Percentiles rank a stretch among this genome's conserved stretches.
Conservation (phyloP, 305 asterid species). For the Rubia peregrina region DNA sequence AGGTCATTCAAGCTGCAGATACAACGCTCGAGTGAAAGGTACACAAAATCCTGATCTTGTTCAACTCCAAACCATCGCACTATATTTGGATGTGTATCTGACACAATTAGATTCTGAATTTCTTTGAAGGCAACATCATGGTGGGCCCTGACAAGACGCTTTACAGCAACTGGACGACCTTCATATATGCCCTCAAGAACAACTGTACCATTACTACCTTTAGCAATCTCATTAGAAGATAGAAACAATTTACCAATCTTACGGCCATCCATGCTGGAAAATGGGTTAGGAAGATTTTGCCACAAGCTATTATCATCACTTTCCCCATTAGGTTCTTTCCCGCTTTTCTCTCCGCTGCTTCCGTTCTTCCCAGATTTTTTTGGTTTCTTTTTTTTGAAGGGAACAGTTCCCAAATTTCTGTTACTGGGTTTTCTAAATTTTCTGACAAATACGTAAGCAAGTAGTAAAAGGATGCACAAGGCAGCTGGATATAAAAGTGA, state of each 20-base stretch:
- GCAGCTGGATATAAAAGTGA: constrained; percentile 22
- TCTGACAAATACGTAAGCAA: constrained; percentile 23
- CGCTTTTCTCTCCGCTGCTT: constrained; percentile 38
- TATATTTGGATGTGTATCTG: constrained; percentile 83
- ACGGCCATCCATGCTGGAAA: constrained; percentile 45
- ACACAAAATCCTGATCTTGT: constrained; percentile 84
- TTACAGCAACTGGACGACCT: constrained; percentile 87
- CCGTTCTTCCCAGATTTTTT: constrained; percentile 52
- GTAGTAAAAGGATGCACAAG: constrained; percentile 18
- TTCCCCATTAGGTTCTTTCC: constrained; percentile 34
- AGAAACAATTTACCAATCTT: constrained; percentile 70
- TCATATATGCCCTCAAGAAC: constrained; percentile 82
- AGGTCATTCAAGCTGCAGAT: constrained; percentile 80
- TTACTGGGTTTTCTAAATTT: constrained; percentile 26
- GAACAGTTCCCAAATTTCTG: constrained; percentile 21
- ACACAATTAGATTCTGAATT: constrained; percentile 74
- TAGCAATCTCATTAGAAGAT: constrained; percentile 65
- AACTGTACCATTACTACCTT: constrained; percentile 91
- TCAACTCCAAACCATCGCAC: constrained; percentile 91
- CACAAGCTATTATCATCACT: constrained; percentile 34
- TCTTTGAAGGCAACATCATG: constrained; percentile 83
- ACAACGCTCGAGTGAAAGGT: constrained; percentile 86
- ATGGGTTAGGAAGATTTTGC: constrained; percentile 41
- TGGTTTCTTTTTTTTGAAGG: constrained; percentile 55
- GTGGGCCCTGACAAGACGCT: constrained; percentile 80